Percentiles rank a stretch among this genome's conserved stretches.
Evolutionary conservation across 208 protist genomes (phyloP).

Genomic region (Leishmania aethiopica): DNA sequence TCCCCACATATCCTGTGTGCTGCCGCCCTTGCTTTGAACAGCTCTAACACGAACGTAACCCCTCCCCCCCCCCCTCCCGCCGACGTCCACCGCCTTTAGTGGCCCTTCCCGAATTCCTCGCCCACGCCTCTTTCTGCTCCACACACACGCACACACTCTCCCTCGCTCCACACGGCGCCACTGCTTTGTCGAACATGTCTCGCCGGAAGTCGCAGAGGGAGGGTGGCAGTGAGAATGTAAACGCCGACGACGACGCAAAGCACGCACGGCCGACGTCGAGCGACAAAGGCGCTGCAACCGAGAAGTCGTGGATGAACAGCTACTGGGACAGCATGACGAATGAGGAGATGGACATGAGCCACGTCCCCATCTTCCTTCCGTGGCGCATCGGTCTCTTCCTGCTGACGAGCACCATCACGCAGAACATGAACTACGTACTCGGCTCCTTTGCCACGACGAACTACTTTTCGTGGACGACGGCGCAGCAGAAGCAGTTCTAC

Average conservation of each 20-base stretch:
- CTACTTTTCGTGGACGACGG: constrained; percentile 13
- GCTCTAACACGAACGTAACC: neutral
- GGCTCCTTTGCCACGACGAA: constrained; percentile 1
- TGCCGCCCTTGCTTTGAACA: neutral
- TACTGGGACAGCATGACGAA: constrained; percentile 25
- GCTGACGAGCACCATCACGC: constrained; percentile 31
- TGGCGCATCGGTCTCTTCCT: constrained; percentile 43
- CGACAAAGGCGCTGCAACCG: neutral
- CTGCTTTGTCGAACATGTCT: neutral
- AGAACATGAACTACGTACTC: constrained; percentile 36
- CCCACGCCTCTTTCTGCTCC: neutral
- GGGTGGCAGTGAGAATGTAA: neutral
- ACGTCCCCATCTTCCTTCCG: constrained; percentile 28
- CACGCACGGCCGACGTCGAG: neutral
- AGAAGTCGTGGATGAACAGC: constrained; percentile 16
- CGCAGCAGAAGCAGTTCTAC: constrained; percentile 20
- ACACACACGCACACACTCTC: neutral
- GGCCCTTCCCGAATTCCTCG: neutral
- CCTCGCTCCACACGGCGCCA: neutral
- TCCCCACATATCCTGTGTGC: neutral
- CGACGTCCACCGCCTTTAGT: neutral
- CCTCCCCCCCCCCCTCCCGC: too few species aligned
- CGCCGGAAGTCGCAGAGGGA: neutral
- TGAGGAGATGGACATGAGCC: neutral
- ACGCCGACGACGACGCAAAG: neutral